These are phyloP conservation scores for Lachnellula subtilissima DNA, from an alignment of 2,329 filamentous ascomycete genomes.

Conservation along the genomic window DNA sequence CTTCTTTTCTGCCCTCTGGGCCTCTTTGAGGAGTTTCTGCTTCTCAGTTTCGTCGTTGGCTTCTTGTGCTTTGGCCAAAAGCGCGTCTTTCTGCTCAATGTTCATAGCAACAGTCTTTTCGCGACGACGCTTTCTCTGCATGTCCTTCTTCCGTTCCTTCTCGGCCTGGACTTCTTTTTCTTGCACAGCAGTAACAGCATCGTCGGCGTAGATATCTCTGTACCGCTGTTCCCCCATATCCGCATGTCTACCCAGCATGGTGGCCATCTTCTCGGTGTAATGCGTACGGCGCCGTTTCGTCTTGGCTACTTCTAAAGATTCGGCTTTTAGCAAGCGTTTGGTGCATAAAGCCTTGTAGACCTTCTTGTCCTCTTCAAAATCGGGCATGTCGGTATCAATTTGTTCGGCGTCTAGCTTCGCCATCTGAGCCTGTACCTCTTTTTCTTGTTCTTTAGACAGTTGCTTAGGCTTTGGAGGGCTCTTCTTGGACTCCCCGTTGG, in stretches of 20 bases:
- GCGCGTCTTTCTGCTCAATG: slow-evolving; percentile 82
- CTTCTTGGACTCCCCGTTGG: slow-evolving; percentile 52
- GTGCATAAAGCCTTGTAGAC: slow-evolving; percentile 51
- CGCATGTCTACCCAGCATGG: slow-evolving; percentile 63
- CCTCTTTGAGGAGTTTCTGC: slow-evolving; percentile 75
- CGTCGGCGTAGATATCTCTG: slow-evolving; percentile 69
- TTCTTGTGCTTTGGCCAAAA: slow-evolving; percentile 70
- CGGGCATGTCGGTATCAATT: slow-evolving; percentile 51
- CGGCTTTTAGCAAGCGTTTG: slow-evolving; percentile 66
- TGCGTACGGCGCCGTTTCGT: slow-evolving; percentile 59
- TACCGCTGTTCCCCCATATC: slow-evolving; percentile 71
- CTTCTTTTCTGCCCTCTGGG: slow-evolving; percentile 88
- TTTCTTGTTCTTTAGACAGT: slow-evolving; percentile 56
- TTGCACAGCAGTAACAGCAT: slow-evolving; percentile 80
- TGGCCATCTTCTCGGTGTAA: slow-evolving; percentile 53
- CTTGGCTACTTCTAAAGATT: slow-evolving; percentile 56
- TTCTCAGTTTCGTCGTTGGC: slow-evolving; percentile 79
- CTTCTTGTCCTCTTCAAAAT: slow-evolving; percentile 45
- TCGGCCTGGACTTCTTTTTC: slow-evolving; percentile 87
- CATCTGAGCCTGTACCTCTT: slow-evolving; percentile 64
- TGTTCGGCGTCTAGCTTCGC: slow-evolving; percentile 53
- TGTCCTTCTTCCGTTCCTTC: slow-evolving; percentile 99
- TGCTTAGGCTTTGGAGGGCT: slow-evolving; percentile 42
- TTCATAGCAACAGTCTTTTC: slow-evolving; percentile 95
- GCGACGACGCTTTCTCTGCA: slow-evolving; percentile 93